Base-by-base conservation (phyloP, 2,329 filamentous ascomycete species). In the Beauveria sp. region DNA sequence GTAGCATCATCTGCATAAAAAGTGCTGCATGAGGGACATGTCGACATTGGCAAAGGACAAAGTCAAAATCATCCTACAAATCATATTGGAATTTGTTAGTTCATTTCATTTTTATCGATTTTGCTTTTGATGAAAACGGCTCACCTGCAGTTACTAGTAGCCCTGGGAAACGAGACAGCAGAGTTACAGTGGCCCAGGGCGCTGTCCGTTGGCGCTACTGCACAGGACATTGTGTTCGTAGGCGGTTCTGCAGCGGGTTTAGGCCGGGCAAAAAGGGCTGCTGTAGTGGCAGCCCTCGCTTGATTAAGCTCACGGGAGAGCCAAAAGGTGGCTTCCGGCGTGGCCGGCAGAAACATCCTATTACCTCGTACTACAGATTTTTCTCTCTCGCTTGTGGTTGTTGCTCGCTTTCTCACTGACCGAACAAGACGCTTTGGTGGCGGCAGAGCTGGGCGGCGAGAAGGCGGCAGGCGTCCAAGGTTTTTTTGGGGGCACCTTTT, bases 191-290 rank as follows among this genome's bases (percentile, higher is more conserved):
- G 55, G 31, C 14, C 28, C n/a, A 26, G 8, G 26, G 40, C 3
- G 24, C 4, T 14, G 49, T 20, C 9, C 10, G 42, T 45, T 34
- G 46, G 16, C 34, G 45, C 46, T 58, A 58, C 31, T 49, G 55
- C 45, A n/a, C 2, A 26, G 3, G 45, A 14, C 12, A 16, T n/a
- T 50, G 31, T 24, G 22, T 24, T 24, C 22, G 22, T 16, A 50
- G 46, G 46, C 31, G 55, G 55, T 50, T 42, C 22, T 58, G 42
- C 34, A 58, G 55, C 55, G 55, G 55, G 45, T 50, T 58, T 58
- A 58, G 46, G 16, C 45, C 55, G 55, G 55, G 22, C 5, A 20
- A 50, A 18, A 31, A 49, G 46, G 31, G 4, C 8, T 45, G 20
- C 22, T 54, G 38, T 40, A 20, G 18, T 31, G 6, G 48, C 18